phyloP scores from a whole-genome alignment of 208 protist genomes.

The Strigomonas oncopelti region DNA sequence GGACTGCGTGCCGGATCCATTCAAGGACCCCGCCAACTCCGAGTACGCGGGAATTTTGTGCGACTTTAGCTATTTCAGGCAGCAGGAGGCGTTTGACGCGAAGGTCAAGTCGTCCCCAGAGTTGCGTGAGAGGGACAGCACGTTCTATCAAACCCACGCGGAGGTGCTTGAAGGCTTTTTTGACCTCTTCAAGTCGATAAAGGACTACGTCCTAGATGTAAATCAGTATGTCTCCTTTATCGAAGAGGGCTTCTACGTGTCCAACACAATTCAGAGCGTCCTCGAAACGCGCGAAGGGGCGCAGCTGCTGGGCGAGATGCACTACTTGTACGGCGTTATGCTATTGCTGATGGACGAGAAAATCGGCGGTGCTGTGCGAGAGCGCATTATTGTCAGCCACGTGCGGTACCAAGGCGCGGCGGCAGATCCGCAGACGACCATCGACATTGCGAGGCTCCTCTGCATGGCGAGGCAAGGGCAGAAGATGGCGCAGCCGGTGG shows the following conservation, averaged over 20 bases:
- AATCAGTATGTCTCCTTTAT: slow-evolving; percentile 90
- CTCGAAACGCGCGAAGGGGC: slow-evolving; percentile 93
- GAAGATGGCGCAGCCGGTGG: slow-evolving; percentile 14
- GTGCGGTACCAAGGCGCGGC: slow-evolving; percentile 92
- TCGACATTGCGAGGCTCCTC: slow-evolving; percentile 94
- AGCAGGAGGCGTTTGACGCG: slow-evolving; percentile 73
- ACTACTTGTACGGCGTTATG: slow-evolving; percentile 97
- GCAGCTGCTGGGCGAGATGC: slow-evolving; percentile 93
- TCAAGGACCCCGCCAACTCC: slow-evolving; percentile 39
- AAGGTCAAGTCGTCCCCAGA: slow-evolving; percentile 54
- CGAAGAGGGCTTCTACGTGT: slow-evolving; percentile 84
- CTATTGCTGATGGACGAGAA: slow-evolving; percentile 92
- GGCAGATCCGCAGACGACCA: slow-evolving; percentile 76
- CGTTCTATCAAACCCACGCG: slow-evolving; percentile 89
- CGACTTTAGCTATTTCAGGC: slow-evolving; percentile 92
- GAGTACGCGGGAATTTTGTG: slow-evolving; percentile 88
- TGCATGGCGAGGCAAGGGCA: slow-evolving; percentile 84
- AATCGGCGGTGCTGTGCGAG: slow-evolving; percentile 91
- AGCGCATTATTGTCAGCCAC: slow-evolving; percentile 97
- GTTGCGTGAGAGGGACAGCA: slow-evolving; percentile 67
- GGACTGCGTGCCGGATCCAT: slow-evolving; percentile 89
- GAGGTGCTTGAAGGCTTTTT: slow-evolving; percentile 96
- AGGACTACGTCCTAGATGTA: slow-evolving; percentile 93
- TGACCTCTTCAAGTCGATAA: slow-evolving; percentile 94
- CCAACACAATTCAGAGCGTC: slow-evolving; percentile 90